phyloP scores from a whole-genome alignment of 2,329 filamentous ascomycete species.

The Zasmidium citrigriseum region DNA sequence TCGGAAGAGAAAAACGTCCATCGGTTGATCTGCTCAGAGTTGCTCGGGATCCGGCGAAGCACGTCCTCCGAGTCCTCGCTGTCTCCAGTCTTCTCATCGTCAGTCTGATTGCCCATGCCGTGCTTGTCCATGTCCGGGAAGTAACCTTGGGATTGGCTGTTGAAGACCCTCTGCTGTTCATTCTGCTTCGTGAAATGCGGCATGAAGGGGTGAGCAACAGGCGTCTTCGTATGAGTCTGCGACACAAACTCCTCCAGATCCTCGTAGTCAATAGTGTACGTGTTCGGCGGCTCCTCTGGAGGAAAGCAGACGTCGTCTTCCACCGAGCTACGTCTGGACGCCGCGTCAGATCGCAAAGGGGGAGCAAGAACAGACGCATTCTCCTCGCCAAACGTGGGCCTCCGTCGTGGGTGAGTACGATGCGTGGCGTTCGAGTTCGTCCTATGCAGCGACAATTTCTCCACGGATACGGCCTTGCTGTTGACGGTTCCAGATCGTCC shows the following conservation, averaged over 20 bases:
- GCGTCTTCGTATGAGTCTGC: slow-evolving; percentile 52
- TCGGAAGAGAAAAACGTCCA: slow-evolving; percentile 98
- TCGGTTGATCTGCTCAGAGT: slow-evolving; percentile 59
- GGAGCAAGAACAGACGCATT: slow-evolving; percentile 52
- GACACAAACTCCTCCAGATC: slow-evolving; percentile 89
- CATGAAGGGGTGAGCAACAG: slow-evolving; percentile 45
- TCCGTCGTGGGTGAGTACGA: slow-evolving; percentile 50
- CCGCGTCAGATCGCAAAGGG: slow-evolving; percentile 59
- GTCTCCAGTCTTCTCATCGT: slow-evolving; percentile 49
- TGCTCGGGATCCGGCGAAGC: slow-evolving; percentile 26
- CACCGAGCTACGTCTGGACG: slow-evolving; percentile 68
- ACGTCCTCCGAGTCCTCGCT: slow-evolving; percentile 31
- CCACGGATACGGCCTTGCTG: slow-evolving; percentile 56
- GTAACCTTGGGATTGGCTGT: slow-evolving; percentile 17
- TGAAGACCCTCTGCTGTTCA: slow-evolving; percentile 52
- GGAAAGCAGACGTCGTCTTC: slow-evolving; percentile 92
- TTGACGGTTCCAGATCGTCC: slow-evolving; percentile 72
- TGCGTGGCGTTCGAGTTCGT: slow-evolving; percentile 68
- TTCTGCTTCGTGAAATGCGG: slow-evolving; percentile 28
- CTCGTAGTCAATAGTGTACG: slow-evolving; percentile 86
- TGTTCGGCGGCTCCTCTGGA: slow-evolving; percentile 73
- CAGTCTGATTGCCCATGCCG: slow-evolving; percentile 2
- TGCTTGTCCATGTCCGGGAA: slow-evolving; percentile 22
- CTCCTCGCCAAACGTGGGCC: slow-evolving; percentile 61
- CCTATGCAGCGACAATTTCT: slow-evolving; percentile 65